These are phyloP conservation scores for Colletotrichum destructivum DNA, from an alignment of 2,329 filamentous ascomycete species.

Conservation along the genomic window DNA sequence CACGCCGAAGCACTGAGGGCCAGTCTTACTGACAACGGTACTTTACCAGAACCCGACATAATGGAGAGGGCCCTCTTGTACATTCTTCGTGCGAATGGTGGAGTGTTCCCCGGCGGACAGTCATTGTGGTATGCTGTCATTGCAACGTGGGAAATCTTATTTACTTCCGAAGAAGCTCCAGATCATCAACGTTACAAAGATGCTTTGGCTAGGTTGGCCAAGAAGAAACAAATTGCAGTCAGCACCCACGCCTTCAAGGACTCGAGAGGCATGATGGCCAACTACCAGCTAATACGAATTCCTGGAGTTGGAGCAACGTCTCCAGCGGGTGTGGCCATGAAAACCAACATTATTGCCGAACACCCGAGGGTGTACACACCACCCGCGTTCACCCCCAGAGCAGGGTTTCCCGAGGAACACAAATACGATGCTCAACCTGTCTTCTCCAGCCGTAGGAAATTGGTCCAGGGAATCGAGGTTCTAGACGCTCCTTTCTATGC, in stretches of 20 bases:
- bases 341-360: constrained; percentile 60
- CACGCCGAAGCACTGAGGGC: constrained; percentile 19
- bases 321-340: constrained; percentile 58
- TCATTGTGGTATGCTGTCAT: constrained; percentile 65
- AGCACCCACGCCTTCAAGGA: constrained; percentile 62
- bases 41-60: not conserved
- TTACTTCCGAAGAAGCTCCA: constrained; percentile 57
- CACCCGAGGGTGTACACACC: constrained; percentile 63
- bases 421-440: constrained; percentile 37
- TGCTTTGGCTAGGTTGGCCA: constrained; percentile 57
- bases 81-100: constrained; percentile 58
- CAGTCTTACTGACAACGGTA: constrained; percentile 9
- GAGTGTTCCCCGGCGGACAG: constrained; percentile 67
- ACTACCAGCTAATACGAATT: constrained; percentile 62
- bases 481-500: constrained; percentile 66
- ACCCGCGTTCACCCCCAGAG: constrained; percentile 49
- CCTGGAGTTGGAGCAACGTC: constrained; percentile 59
- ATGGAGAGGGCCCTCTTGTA: constrained; percentile 50
- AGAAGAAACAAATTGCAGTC: constrained; percentile 54
- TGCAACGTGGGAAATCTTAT: constrained; percentile 61
- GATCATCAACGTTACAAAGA: constrained; percentile 56
- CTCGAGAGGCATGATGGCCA: constrained; percentile 58
- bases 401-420: constrained; percentile 47
- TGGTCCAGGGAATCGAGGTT: constrained; percentile 62
- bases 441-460: constrained; percentile 45